Evolutionary conservation across 768 basidiomycete species (phyloP), one percentile per base, ranked within the genome.

Genomic region (Infundibulicybe gibba): DNA sequence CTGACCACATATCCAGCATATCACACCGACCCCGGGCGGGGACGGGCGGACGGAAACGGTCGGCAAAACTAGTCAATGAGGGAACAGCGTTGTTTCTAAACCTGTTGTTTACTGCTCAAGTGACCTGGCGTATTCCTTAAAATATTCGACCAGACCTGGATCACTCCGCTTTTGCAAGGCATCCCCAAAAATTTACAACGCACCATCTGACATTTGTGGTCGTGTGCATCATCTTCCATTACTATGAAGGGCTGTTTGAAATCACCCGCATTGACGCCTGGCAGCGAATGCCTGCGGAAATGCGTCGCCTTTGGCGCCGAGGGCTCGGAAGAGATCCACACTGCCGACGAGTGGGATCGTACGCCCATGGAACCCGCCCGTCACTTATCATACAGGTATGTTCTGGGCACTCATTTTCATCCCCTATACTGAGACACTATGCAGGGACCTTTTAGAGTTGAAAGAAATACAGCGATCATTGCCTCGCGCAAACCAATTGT

Each of bases 331-430:
- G 73, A 86, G 59, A 68, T 89, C 9, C 75, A 76, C 57, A 61
- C 72, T 25, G 87, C 84, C 3, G 87, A 90, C 60, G 85, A 86
- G 47, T 89, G 87, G 87, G 87, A 90, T 61, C 74, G 87, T 13
- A 86, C 84, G 1, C 87, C 87, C 2, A 73, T 75, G 2, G 81
- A 85, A 34, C 80, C 84, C 19, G 75, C 83, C 5, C 71, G 72
- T 30, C 75, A 72, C 49, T 65, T 89, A 53, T 74, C 79, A 2
- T 89, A 87, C 58, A 74, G 81, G 85, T 88, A 59, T 75, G 84
- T 78, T 12, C 34, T 16, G 25, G 39, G 8, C 16, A 41, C 33
- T 35, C 45, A 32, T 53, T 44, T 41, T 45, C 46, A 48, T 40
- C 39, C 25, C 32, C 50, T 47, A 47, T 43, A 51, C 51, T 59